phyloP scores from a whole-genome alignment of 768 basidiomycete species.

The Pholiota conissans region DNA sequence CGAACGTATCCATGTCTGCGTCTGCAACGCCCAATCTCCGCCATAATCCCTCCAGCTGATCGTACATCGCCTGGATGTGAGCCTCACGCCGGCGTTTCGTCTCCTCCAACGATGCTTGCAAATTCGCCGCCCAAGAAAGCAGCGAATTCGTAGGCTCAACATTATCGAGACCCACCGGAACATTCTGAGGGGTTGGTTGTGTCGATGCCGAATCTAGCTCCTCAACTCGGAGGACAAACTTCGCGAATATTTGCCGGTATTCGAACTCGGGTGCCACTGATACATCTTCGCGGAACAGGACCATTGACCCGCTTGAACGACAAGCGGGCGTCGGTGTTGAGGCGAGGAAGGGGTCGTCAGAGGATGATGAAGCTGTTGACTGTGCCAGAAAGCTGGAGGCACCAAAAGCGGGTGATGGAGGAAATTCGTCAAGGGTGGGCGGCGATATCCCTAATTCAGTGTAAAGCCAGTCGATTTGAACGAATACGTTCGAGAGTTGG shows the following conservation, averaged over 20 bases:
- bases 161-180: conserved; percentile 61
- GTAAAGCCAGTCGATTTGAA: conserved; percentile 82
- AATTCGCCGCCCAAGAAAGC: conserved; percentile 66
- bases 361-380: conserved; percentile 33
- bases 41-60: conserved; percentile 92
- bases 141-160: conserved; percentile 79
- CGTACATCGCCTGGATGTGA: conserved; percentile 91
- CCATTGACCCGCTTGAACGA: conserved; percentile 34
- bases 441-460: conserved; percentile 76
- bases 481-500: conserved; percentile 60
- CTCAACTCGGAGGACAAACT: conserved; percentile 63
- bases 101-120: conserved; percentile 63
- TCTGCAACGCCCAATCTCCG: conserved; percentile 79
- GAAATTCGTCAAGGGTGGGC: conserved; percentile 52
- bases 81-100: conserved; percentile 74
- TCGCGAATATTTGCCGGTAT: conserved; percentile 60
- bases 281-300: conserved; percentile 38
- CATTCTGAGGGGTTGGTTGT: conserved; percentile 38
- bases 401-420: conserved; percentile 26
- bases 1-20: conserved; percentile 86
- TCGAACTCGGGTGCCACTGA: conserved; percentile 36
- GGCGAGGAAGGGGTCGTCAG: conserved; percentile 48
- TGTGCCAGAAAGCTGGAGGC: conserved; percentile 30
- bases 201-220: conserved; percentile 44
- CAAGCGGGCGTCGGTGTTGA: conserved; percentile 53